Percentiles rank a stretch among this genome's conserved stretches.
Evolutionary conservation across 352 stramenopile species (phyloP).

Genomic region (Pythium brassicae): DNA sequence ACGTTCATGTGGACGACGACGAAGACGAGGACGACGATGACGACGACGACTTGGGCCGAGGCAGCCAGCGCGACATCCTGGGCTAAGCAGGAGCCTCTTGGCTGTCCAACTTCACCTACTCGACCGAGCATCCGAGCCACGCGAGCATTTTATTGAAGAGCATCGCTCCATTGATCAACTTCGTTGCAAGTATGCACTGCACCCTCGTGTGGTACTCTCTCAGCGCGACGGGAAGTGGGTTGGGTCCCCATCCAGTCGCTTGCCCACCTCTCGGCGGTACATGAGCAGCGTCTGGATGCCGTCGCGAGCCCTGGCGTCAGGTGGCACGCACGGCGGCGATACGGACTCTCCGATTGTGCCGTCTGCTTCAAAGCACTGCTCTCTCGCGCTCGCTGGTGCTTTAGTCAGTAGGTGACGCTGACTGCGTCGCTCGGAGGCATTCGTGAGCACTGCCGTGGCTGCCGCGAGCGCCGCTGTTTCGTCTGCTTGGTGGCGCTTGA

Average conservation of each 20-base stretch:
- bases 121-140: background rate
- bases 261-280: slow-evolving; percentile 62
- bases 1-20: background rate
- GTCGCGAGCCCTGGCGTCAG: slow-evolving; percentile 35
- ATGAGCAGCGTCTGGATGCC: slow-evolving; percentile 57
- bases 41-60: slow-evolving; percentile 17
- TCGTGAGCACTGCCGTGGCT: slow-evolving; percentile 6
- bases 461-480: slow-evolving; percentile 11
- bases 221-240: slow-evolving; percentile 14
- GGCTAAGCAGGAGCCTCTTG: slow-evolving; percentile 12
- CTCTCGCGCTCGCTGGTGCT: background rate
- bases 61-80: slow-evolving; percentile 31
- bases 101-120: background rate
- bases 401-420: background rate
- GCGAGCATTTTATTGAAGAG: background rate
- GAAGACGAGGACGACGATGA: slow-evolving; percentile 17
- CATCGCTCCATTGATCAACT: background rate
- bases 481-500: slow-evolving; percentile 21
- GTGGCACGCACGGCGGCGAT: background rate
- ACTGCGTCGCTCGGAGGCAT: slow-evolving; percentile 7
- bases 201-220: background rate
- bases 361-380: too few species aligned
- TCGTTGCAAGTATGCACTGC: background rate
- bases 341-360: background rate
- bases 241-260: slow-evolving; percentile 31